Evolutionary conservation across 805 yeast species (phyloP), one percentile per base, ranked within the genome.

Genomic region (Yarrowia bubula): DNA sequence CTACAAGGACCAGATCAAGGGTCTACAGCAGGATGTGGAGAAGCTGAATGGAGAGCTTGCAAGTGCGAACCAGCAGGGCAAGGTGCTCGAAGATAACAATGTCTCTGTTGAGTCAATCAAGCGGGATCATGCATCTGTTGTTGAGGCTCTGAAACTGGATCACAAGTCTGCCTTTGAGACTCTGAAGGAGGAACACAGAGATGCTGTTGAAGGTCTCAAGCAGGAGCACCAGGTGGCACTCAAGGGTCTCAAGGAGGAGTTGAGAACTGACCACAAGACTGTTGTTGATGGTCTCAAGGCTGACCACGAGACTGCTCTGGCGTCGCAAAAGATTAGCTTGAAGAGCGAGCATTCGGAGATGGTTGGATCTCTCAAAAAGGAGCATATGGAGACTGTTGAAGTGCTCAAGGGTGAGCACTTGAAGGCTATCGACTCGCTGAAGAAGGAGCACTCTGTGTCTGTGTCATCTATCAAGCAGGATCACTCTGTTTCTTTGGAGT

Each of bases 1-100:
- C 50, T 58, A 58, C 35, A 58, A 58, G 51, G 64, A 58, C 3
- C 64, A 58, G 44, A 58, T 58, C 18, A 58, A 58, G 51, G 33
- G 35, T 2, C 51, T 58, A 1, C 2, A 14, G 17, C 33, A 14
- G 47, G 47, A 55, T 15, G 61, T 55, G 15, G 61, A 55, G 47
- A 31, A 37, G 46, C 47, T 38, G 13, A 41, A 39, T 13, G 47
- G 15, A 17, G 37, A 55, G 47, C 8, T 55, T 22, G 61, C 39
- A 31, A 15, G n/a, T 8, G 46, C 61, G 8, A 39, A 41, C 8
- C 35, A 32, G 13, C 38, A 39, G 14, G 47, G 47, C 3, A n/a
- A 17, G 7, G 61, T 15, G 38, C 47, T 38, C 11, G 18, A 37
- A 13, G 42, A 50, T 6, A 35, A 50, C 42, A 35, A 18, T 32